Percentiles rank a stretch among this genome's conserved stretches.
Conservation (phyloP, 2,329 filamentous ascomycete genomes). For the Pestalotiopsis sp. region DNA sequence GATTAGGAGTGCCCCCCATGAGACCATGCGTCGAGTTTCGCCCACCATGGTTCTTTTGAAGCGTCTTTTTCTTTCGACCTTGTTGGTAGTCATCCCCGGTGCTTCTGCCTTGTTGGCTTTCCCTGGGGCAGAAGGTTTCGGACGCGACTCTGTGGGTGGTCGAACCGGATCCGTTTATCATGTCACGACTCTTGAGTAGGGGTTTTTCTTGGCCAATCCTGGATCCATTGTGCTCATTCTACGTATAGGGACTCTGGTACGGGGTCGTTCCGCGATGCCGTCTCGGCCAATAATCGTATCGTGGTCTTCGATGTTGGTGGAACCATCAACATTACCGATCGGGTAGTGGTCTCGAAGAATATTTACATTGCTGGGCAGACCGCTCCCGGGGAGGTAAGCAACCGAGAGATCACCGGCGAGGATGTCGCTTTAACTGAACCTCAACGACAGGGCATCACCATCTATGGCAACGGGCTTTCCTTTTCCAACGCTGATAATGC, state of each 20-base stretch:
- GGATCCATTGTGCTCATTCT: background rate
- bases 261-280: constrained; percentile 52
- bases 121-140: constrained; percentile 52
- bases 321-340: constrained; percentile 47
- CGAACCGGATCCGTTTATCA: constrained; percentile 48
- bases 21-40: background rate
- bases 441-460: constrained; percentile 40
- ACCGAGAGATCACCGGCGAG: background rate
- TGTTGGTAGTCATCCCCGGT: constrained; percentile 7
- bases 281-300: constrained; percentile 47
- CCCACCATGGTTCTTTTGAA: constrained; percentile 19
- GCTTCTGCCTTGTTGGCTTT: constrained; percentile 39
- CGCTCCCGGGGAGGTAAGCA: constrained; percentile 46
- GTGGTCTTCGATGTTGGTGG: constrained; percentile 53
- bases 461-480: constrained; percentile 56
- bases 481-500: constrained; percentile 53
- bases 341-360: constrained; percentile 47
- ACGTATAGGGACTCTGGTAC: constrained; percentile 40
- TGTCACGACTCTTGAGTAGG: constrained; percentile 46
- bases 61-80: constrained; percentile 16
- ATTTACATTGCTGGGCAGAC: constrained; percentile 53
- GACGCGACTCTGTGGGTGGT: constrained; percentile 46
- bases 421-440: background rate
- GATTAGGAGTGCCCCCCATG: no score
- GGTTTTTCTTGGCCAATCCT: background rate